phyloP scores from a whole-genome alignment of 371 early-diverging fungal genomes.

The Basidiobolus heterosporus region DNA sequence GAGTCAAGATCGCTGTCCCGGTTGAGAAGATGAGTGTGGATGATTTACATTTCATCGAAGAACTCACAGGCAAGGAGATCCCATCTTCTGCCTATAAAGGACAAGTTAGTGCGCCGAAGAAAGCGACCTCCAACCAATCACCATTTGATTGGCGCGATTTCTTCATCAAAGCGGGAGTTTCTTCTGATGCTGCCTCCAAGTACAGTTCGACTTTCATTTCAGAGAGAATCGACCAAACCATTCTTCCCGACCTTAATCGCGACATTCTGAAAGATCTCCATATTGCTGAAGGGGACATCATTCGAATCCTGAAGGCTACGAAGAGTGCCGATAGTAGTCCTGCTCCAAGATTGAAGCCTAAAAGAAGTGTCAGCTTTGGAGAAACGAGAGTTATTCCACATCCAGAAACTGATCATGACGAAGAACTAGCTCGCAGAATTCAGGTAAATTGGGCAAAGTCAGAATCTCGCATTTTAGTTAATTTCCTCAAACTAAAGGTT shows the following conservation, averaged over 20 bases:
- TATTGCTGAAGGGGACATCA: conserved; percentile 67
- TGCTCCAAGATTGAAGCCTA: no score
- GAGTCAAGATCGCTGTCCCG: conserved; percentile 84
- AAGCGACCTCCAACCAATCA: conserved; percentile 1
- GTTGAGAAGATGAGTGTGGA: conserved; percentile 63
- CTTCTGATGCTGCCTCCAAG: conserved; percentile 44
- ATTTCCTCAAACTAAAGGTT: no score
- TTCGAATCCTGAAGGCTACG: conserved; percentile 39
- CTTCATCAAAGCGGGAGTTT: conserved; percentile 57
- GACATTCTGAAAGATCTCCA: conserved; percentile 59
- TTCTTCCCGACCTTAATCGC: conserved; percentile 51
- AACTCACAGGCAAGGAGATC: conserved; percentile 22
- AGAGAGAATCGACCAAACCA: conserved; percentile 63
- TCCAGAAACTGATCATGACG: neutral
- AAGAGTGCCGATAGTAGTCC: neutral
- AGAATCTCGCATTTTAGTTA: neutral
- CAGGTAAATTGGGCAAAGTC: neutral
- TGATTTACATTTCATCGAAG: conserved; percentile 56
- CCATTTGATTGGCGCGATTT: conserved; percentile 80
- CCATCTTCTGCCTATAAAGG: conserved; percentile 1
- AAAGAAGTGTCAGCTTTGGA: neutral
- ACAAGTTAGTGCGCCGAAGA: conserved; percentile 8
- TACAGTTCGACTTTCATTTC: conserved; percentile 69
- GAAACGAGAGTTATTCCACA: neutral
- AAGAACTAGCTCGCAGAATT: neutral